Evolutionary conservation across 352 stramenopile species (phyloP).

Genomic region (Detonula confervacea): DNA sequence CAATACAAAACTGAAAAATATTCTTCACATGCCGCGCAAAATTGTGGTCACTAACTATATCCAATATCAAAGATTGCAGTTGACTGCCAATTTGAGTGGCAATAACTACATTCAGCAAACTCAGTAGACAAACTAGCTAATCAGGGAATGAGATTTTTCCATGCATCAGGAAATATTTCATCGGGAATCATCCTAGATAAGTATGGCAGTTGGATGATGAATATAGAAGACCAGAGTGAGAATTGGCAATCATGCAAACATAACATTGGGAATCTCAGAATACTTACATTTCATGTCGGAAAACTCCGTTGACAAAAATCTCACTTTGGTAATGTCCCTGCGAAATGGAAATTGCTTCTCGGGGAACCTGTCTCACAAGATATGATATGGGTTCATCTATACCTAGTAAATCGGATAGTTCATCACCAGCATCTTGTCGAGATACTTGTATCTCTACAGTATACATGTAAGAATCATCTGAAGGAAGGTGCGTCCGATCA

Average conservation of each 20-base stretch:
- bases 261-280: too few species aligned
- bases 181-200: conserved; percentile 61
- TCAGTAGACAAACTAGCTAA: neutral
- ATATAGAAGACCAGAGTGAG: too few species aligned
- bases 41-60: too few species aligned
- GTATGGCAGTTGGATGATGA: neutral
- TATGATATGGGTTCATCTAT: neutral
- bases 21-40: too few species aligned
- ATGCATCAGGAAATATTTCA: conserved; percentile 74
- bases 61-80: too few species aligned
- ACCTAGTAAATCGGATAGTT: too few species aligned
- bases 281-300: conserved; percentile 73
- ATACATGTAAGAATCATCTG: conserved; percentile 9
- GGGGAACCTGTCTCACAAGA: conserved; percentile 39
- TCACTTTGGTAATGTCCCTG: conserved; percentile 61
- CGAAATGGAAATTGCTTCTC: conserved; percentile 62
- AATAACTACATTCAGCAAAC: too few species aligned
- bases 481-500: conserved; percentile 1
- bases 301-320: conserved; percentile 49
- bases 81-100: too few species aligned
- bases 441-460: too few species aligned
- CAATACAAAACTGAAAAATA: too few species aligned
- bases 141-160: conserved; percentile 60
- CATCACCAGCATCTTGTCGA: neutral
- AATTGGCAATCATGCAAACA: too few species aligned